phyloP scores from a whole-genome alignment of 306 rosid species.

The Betula pendula region DNA sequence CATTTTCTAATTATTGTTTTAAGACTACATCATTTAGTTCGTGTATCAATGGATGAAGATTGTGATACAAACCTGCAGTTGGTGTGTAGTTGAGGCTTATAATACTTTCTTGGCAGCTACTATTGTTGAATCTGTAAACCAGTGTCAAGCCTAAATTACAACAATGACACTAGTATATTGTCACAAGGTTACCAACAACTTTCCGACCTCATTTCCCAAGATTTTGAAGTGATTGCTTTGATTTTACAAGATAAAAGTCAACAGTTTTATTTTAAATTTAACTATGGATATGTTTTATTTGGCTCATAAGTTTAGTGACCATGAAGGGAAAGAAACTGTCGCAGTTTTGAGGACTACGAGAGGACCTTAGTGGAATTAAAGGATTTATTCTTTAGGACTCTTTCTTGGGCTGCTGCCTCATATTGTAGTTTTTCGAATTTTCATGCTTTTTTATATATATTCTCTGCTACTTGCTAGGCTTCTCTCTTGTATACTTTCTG shows the following conservation, averaged over 20 bases:
- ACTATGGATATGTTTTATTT: slow-evolving; percentile 21
- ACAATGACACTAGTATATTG: background rate
- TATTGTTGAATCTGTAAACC: slow-evolving; percentile 8
- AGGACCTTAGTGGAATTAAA: too few species aligned
- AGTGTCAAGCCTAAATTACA: background rate
- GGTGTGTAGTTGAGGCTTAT: background rate
- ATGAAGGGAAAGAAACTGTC: too few species aligned
- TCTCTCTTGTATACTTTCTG: too few species aligned
- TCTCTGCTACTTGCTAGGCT: too few species aligned
- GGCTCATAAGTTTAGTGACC: background rate
- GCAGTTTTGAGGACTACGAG: too few species aligned
- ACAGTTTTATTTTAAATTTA: background rate
- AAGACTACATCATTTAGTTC: background rate
- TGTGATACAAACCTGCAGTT: background rate
- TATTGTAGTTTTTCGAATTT: too few species aligned
- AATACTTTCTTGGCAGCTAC: background rate
- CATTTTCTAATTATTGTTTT: slow-evolving; percentile 16
- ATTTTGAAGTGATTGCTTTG: background rate
- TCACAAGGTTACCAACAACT: background rate
- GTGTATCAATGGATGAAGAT: background rate
- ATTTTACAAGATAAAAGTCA: background rate
- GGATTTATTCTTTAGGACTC: too few species aligned
- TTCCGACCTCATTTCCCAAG: background rate
- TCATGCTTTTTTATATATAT: too few species aligned
- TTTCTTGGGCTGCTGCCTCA: too few species aligned